Evolutionary conservation across 768 basidiomycete species (phyloP), one percentile per base, ranked within the genome.

Genomic region (Trametopsis cervina): DNA sequence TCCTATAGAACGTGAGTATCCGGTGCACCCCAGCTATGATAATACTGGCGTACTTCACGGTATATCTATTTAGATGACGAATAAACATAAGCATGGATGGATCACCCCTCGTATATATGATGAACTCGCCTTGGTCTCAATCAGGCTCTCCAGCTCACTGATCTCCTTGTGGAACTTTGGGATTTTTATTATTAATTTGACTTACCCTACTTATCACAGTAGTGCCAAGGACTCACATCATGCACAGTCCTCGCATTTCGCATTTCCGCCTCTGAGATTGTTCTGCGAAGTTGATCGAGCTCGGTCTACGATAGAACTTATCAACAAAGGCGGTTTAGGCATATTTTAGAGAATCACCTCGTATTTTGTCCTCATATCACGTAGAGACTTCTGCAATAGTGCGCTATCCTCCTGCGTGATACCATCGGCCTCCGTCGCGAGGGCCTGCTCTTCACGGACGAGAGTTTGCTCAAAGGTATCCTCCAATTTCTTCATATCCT

Each of bases 81-180:
- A n/a, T n/a, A n/a, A n/a, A n/a, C n/a, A n/a, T n/a, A n/a, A n/a
- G n/a, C n/a, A n/a, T n/a, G n/a, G n/a, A n/a, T n/a, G n/a, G n/a
- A n/a, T n/a, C n/a, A n/a, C n/a, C n/a, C n/a, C n/a, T n/a, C n/a
- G n/a, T n/a, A n/a, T n/a, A n/a, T n/a, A n/a, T n/a, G n/a, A n/a
- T n/a, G 37, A 65, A 47, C 57, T 60, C 51, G 89, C 90, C 80
- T 96, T 97, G 46, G 89, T 78, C 63, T 99, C 95, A n/a, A 97
- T 83, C 36, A 99, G 72, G 33, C 84, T 77, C 65, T 98, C 95
- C 17, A 97, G 75, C 62, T 97, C 93, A 46, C 83, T 80, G 43
- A 98, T 86, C 68, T 97, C 92, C 58, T 91, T 88, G 66, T 89
- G 85, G 51, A 93, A 76, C 89, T 94, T 55, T 15, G 36, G 40